Percentiles rank a stretch among this genome's conserved stretches.
Evolutionary conservation across 208 protist species (phyloP).

Genomic region (Crithidia acanthocephali): DNA sequence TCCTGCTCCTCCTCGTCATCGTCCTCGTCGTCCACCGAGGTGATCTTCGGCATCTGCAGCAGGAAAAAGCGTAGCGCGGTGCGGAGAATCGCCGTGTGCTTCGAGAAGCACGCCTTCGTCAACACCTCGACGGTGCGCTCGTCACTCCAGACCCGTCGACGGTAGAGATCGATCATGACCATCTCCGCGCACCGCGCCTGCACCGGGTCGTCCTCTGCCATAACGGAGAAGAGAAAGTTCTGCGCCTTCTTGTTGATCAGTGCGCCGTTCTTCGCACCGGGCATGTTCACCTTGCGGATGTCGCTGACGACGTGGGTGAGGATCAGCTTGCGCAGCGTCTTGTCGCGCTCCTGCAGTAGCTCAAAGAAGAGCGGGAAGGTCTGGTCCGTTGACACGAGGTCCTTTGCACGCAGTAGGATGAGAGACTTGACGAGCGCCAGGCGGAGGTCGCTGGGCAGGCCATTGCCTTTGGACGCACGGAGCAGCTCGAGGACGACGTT

Average conservation of each 20-base stretch:
- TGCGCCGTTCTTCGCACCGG: conserved; percentile 84
- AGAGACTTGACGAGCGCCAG: conserved; percentile 91
- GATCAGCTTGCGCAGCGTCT: conserved; percentile 88
- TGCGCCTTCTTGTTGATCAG: conserved; percentile 94
- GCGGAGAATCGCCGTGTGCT: conserved; percentile 91
- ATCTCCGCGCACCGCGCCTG: conserved; percentile 95
- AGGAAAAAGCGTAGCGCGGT: conserved; percentile 97
- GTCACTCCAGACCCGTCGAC: conserved; percentile 94
- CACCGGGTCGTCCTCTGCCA: conserved; percentile 92
- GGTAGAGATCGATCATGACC: conserved; percentile 98
- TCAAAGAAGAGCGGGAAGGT: conserved; percentile 96
- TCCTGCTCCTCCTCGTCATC: conserved; percentile 75
- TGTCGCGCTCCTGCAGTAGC: conserved; percentile 96
- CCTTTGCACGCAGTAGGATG: conserved; percentile 94
- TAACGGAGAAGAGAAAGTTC: conserved; percentile 96
- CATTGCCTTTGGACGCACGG: conserved; percentile 69
- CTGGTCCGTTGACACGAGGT: conserved; percentile 81
- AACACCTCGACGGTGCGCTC: conserved; percentile 97
- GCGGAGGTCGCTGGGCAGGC: conserved; percentile 85
- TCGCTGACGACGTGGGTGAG: conserved; percentile 96
- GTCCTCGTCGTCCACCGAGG: conserved; percentile 75
- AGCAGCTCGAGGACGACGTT: conserved; percentile 92
- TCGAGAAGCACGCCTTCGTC: conserved; percentile 94
- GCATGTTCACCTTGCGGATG: conserved; percentile 94
- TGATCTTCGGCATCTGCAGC: conserved; percentile 86